Conservation (phyloP, 352 stramenopile species). For the Pythium vanterpoolii region DNA sequence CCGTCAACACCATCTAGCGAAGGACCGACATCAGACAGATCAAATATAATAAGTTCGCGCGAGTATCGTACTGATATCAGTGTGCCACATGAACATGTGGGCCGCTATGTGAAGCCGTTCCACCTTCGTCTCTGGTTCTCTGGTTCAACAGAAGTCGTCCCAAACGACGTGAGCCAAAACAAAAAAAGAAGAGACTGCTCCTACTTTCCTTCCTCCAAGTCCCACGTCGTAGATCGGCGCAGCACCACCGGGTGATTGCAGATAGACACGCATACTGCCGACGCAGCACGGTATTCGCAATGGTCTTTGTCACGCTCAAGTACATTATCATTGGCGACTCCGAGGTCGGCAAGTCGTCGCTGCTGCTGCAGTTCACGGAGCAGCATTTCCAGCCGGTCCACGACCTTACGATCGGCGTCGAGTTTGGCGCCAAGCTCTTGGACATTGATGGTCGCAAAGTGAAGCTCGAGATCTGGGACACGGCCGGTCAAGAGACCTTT, state of each 20-base stretch:
- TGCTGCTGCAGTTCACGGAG: conserved; percentile 90
- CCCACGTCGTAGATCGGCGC: background rate
- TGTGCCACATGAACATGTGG: conserved; percentile 4
- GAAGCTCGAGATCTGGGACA: conserved; percentile 93
- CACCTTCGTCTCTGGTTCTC: no score
- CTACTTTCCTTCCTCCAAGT: background rate
- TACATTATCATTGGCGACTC: conserved; percentile 90
- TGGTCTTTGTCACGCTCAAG: conserved; percentile 89
- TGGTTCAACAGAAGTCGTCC: background rate
- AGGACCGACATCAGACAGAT: background rate
- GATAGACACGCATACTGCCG: no score
- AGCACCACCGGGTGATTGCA: no score
- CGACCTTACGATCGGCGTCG: conserved; percentile 90
- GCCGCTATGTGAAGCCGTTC: background rate
- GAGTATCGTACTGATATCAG: background rate
- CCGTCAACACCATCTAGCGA: background rate
- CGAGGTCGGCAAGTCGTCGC: conserved; percentile 88
- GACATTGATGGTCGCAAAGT: conserved; percentile 81
- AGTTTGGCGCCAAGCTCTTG: conserved; percentile 88
- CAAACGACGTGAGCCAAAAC: background rate
- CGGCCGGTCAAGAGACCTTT: conserved; percentile 88
- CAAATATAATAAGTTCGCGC: background rate
- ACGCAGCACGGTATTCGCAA: no score
- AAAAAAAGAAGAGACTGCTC: conserved; percentile 4
- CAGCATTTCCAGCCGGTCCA: conserved; percentile 89